These are phyloP conservation scores for Dictyostelium firmibasis DNA, from an alignment of 78 protist genomes.

Conservation along the genomic window DNA sequence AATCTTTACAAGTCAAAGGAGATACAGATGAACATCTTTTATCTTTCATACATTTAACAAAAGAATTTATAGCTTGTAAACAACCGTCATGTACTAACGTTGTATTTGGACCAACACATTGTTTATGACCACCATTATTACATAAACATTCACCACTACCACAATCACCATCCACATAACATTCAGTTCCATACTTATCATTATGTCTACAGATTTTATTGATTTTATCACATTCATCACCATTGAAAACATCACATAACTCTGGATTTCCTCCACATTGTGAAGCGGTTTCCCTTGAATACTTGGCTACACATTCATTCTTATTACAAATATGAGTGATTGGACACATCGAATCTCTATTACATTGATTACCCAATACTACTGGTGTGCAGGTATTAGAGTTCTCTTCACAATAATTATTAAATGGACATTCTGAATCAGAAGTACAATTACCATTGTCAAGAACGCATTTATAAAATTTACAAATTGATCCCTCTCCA, in stretches of 20 bases:
- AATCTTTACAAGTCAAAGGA: background rate
- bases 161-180: slow-evolving; percentile 39
- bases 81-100: background rate
- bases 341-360: background rate
- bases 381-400: background rate
- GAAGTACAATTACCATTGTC: background rate
- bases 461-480: background rate
- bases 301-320: slow-evolving; percentile 1
- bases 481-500: background rate
- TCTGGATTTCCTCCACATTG: background rate
- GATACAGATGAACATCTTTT: background rate
- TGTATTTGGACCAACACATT: background rate
- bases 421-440: background rate
- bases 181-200: background rate
- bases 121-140: background rate
- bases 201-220: background rate
- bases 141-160: background rate
- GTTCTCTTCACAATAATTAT: background rate
- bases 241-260: background rate
- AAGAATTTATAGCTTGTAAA: background rate
- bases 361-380: background rate
- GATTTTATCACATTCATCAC: background rate
- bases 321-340: background rate
- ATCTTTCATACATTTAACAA: background rate
- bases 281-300: background rate